Evolutionary conservation across 371 early-diverging fungal species (phyloP).

Genomic region (Sporodiniella umbellata): DNA sequence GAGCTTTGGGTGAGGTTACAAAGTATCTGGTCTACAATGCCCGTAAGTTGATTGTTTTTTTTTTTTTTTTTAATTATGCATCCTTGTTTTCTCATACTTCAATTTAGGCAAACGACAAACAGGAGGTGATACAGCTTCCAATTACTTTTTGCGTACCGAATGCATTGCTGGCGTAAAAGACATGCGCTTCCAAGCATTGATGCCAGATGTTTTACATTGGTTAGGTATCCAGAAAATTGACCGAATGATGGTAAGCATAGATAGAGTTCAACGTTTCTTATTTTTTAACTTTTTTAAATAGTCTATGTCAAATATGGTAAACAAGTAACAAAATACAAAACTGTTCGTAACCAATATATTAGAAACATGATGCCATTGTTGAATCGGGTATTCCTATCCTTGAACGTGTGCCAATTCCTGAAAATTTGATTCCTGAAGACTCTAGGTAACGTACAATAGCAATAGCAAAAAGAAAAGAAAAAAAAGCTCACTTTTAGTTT

Average conservation of each 20-base stretch:
- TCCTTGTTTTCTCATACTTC: too few relatives aligned
- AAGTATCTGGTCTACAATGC: conserved; percentile 97
- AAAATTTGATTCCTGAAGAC: conserved; percentile 87
- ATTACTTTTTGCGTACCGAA: conserved; percentile 91
- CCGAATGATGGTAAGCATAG: conserved; percentile 70
- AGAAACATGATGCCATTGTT: conserved; percentile 95
- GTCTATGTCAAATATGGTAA: conserved; percentile 84
- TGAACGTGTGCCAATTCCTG: conserved; percentile 90
- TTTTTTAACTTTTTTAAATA: conserved; percentile 7
- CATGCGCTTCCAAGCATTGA: conserved; percentile 95
- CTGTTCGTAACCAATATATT: background rate
- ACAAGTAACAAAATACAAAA: background rate
- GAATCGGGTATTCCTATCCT: conserved; percentile 87
- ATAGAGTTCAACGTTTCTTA: conserved; percentile 12
- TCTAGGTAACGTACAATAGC: conserved; percentile 69
- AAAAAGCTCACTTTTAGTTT: background rate
- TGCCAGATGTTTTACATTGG: conserved; percentile 98
- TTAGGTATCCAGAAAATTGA: conserved; percentile 94
- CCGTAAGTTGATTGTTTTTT: conserved; percentile 54
- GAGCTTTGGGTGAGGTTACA: conserved; percentile 94
- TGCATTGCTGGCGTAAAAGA: conserved; percentile 96
- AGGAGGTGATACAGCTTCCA: conserved; percentile 89
- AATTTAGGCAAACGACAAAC: conserved; percentile 70
- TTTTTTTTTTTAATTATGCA: too few relatives aligned
- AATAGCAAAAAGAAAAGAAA: background rate